Percentiles rank a stretch among this genome's conserved stretches.
Evolutionary conservation across 2,329 filamentous ascomycete genomes (phyloP).

Genomic region (Aspergillus nomiae): DNA sequence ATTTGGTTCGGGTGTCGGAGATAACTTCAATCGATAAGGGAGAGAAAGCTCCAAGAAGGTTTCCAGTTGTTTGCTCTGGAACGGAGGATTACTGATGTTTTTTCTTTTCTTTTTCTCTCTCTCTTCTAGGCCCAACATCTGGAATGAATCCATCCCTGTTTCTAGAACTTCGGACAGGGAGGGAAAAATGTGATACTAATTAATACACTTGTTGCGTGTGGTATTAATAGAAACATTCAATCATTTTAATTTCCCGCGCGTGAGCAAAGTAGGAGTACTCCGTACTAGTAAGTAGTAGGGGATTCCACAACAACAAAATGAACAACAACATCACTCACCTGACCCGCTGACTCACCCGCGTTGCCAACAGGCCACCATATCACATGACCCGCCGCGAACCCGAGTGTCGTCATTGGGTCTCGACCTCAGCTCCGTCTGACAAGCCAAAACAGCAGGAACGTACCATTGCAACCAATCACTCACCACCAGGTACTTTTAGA

Average conservation of each 20-base stretch:
- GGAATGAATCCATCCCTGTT: not conserved
- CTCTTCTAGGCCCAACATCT: not conserved
- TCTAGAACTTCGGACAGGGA: not conserved
- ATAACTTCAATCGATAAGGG: not conserved
- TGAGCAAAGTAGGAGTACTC: not conserved
- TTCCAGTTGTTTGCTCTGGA: not conserved
- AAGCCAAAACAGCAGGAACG: not conserved
- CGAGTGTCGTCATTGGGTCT: constrained; percentile 16
- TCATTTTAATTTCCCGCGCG: not conserved
- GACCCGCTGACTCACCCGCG: constrained; percentile 12
- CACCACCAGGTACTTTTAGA: not conserved
- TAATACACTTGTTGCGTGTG: not conserved
- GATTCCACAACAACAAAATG: not conserved
- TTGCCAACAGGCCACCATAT: not conserved
- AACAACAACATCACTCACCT: constrained; percentile 4
- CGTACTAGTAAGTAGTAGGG: too few relatives aligned
- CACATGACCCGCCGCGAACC: constrained; percentile 10
- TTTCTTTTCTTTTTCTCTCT: not conserved
- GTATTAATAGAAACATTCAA: not conserved
- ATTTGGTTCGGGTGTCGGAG: not conserved
- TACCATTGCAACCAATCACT: not conserved
- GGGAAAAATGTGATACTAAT: not conserved
- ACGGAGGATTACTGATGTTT: not conserved
- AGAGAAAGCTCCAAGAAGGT: not conserved
- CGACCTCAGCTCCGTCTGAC: not conserved